Evolutionary conservation across 352 stramenopile genomes (phyloP), one percentile per base, ranked within the genome.

Genomic region (Globisporangium alternatum): DNA sequence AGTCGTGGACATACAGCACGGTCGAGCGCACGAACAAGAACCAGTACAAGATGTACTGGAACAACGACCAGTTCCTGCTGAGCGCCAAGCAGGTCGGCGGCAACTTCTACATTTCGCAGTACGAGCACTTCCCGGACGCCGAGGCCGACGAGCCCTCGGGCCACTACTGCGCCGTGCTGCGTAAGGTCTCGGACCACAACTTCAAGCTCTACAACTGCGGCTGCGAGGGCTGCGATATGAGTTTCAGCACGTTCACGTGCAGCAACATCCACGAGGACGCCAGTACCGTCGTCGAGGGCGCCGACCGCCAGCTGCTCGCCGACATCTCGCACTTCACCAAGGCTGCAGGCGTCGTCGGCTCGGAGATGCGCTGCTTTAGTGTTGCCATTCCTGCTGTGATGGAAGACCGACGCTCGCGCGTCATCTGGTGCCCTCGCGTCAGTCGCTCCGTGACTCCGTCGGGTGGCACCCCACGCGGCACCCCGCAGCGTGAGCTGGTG

Each of bases 61-160:
- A 93, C 71, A 90, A 89, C 58, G 86, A 94, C 63, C 78, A 90
- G 64, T 94, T 94, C 67, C 65, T 94, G 48, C 74, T 93, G 45
- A 94, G 86, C 30, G 86, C 86, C 63, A 92, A 91, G 70, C 83
- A 94, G 48, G 69, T 91, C n/a, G 83, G 81, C 33, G 82, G 82
- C 37, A 89, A 77, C 19, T 94, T 94, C 64, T 97, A 92, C 76
- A 95, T 96, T 67, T 96, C 86, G 22, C 88, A 96, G 64, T 97
- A 97, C 66, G 83, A 94, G 57, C 76, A 96, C 56, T 96, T 96
- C 66, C 80, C 88, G 1, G 83, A 94, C 53, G 76, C 73, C 1
- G 70, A 78, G 25, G 67, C 61, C 9, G 78, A 86, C 1, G 74
- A 83, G 21, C 80, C 80, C 0, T 83, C 67, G 10, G 78, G 72